phyloP scores from a whole-genome alignment of 2,329 filamentous ascomycete genomes.

The Nemania abortiva region DNA sequence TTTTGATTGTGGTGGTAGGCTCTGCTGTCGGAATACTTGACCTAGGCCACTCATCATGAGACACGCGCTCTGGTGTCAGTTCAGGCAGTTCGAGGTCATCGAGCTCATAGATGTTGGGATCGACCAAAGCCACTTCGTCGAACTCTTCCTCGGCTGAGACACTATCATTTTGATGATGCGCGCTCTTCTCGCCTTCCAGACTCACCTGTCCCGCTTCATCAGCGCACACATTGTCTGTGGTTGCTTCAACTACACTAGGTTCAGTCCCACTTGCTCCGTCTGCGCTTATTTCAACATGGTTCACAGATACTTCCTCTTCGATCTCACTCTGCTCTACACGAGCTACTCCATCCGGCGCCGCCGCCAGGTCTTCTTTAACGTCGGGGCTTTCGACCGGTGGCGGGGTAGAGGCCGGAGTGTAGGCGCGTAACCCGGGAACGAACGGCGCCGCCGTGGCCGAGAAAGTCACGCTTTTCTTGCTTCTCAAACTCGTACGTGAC shows the following conservation, averaged over 20 bases:
- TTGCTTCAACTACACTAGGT: not conserved
- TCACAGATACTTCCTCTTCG: not conserved
- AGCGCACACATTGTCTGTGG: not conserved
- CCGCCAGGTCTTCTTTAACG: no score
- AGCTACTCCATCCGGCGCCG: no score
- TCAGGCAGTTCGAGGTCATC: not conserved
- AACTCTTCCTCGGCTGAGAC: not conserved
- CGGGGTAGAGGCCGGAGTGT: not conserved
- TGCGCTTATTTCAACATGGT: not conserved
- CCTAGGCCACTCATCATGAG: not conserved
- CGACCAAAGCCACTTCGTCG: no score
- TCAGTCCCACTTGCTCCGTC: not conserved
- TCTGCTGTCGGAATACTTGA: not conserved
- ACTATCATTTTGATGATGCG: not conserved
- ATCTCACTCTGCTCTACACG: not conserved
- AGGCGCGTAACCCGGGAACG: not conserved
- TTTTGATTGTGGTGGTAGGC: not conserved
- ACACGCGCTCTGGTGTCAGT: not conserved
- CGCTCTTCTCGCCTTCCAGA: not conserved
- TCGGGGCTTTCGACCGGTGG: not conserved
- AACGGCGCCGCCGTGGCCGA: conserved; percentile 15
- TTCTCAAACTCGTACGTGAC: no score
- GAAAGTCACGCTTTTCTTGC: not conserved
- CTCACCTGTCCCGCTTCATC: not conserved
- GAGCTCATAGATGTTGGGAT: not conserved